Evolutionary conservation across 2,329 filamentous ascomycete genomes (phyloP).

Genomic region (Helminthosporium solani): DNA sequence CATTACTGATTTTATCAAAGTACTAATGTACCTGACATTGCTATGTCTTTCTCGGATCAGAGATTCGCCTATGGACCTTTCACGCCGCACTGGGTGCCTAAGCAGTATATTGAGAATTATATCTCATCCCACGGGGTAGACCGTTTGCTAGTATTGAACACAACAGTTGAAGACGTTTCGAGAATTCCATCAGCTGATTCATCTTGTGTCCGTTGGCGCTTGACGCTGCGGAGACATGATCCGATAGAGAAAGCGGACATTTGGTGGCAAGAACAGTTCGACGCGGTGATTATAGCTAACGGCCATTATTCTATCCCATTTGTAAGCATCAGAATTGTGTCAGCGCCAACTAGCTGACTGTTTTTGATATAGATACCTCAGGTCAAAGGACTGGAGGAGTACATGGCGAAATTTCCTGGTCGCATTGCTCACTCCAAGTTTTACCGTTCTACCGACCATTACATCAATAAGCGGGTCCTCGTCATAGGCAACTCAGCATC

Average conservation of each 20-base stretch:
- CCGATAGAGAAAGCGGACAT: slow-evolving; percentile 47
- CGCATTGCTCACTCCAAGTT: slow-evolving; percentile 49
- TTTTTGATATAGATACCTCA: slow-evolving; percentile 43
- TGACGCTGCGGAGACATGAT: slow-evolving; percentile 53
- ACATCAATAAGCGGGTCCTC: slow-evolving; percentile 19
- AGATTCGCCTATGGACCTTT: slow-evolving; percentile 59
- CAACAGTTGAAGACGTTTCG: slow-evolving; percentile 54
- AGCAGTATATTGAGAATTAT: slow-evolving; percentile 53
- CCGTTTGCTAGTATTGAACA: slow-evolving; percentile 49
- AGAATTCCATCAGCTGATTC: slow-evolving; percentile 24
- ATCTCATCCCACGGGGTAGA: slow-evolving; percentile 55
- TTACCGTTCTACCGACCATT: slow-evolving; percentile 16
- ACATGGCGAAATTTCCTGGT: slow-evolving; percentile 55
- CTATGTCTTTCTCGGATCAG: slow-evolving; percentile 58
- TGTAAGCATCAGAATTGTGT: slow-evolving; percentile 36
- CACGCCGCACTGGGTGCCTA: slow-evolving; percentile 56
- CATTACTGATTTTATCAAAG: slow-evolving; percentile 23
- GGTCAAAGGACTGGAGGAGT: slow-evolving; percentile 54
- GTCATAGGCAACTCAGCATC: slow-evolving; percentile 36
- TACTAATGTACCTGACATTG: slow-evolving; percentile 59
- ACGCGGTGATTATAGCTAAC: slow-evolving; percentile 36
- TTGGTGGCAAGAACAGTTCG: slow-evolving; percentile 58
- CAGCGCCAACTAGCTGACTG: not conserved
- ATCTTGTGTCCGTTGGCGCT: slow-evolving; percentile 43
- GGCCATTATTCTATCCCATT: slow-evolving; percentile 37